These are phyloP conservation scores for Raphidocelis subcapitata DNA, from an alignment of 139 green algal genomes.

Conservation along the genomic window DNA sequence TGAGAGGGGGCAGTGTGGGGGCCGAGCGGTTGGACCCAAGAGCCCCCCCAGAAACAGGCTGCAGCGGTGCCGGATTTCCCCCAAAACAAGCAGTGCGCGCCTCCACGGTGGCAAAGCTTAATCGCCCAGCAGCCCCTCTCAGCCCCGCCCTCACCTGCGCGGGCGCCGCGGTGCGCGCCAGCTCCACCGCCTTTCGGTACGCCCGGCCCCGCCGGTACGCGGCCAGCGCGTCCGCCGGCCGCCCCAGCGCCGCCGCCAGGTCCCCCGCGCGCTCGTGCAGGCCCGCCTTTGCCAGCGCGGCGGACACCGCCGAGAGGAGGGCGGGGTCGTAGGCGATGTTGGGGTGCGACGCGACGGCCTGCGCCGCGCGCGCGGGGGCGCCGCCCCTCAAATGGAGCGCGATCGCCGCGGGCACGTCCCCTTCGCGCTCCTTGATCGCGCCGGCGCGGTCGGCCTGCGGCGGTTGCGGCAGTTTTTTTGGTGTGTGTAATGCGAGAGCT, in stretches of 20 bases:
- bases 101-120: too few relatives aligned
- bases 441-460: slow-evolving; percentile 75
- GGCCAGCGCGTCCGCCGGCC: slow-evolving; percentile 50
- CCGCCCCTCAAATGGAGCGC: slow-evolving; percentile 77
- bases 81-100: too few relatives aligned
- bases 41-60: background rate
- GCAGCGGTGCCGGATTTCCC: background rate
- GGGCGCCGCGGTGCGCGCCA: slow-evolving; percentile 46
- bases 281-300: slow-evolving; percentile 51
- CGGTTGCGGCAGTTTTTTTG: too few relatives aligned
- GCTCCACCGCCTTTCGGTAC: slow-evolving; percentile 57
- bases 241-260: slow-evolving; percentile 65
- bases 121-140: too few relatives aligned
- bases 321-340: slow-evolving; percentile 44
- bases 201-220: slow-evolving; percentile 41
- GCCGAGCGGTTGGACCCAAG: too few relatives aligned
- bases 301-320: slow-evolving; percentile 61
- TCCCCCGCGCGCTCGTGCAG: slow-evolving; percentile 70
- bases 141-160: slow-evolving; percentile 23
- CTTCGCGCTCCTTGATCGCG: slow-evolving; percentile 67
- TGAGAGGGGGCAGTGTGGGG: too few relatives aligned
- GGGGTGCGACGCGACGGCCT: slow-evolving; percentile 43
- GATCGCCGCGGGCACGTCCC: slow-evolving; percentile 74
- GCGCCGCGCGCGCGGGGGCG: slow-evolving; percentile 63
- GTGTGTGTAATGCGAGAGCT: too few relatives aligned